phyloP scores from a whole-genome alignment of 805 yeast genomes.

The Yarrowia sp. region DNA sequence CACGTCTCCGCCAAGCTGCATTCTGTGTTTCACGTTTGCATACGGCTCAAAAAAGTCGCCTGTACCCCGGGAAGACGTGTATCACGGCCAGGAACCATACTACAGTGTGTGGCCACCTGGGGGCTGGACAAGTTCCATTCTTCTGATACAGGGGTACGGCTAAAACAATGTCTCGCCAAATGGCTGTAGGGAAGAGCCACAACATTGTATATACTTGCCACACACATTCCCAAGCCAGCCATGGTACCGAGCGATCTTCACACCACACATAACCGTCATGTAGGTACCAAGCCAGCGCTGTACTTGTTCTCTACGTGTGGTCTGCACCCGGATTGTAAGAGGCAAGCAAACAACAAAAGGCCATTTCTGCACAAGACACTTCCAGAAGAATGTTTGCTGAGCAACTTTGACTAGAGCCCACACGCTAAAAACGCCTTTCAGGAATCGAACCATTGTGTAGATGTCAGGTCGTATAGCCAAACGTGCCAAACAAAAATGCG shows the following conservation, averaged over 20 bases:
- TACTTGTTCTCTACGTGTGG: conserved; percentile 1
- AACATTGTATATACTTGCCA: too few species aligned
- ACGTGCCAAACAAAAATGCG: too few species aligned
- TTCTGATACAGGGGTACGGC: conserved; percentile 24
- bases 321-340: background rate
- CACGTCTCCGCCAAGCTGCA: conserved; percentile 20
- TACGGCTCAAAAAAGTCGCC: conserved; percentile 18
- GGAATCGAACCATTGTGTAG: background rate
- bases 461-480: too few species aligned
- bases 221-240: too few species aligned
- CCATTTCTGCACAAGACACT: conserved; percentile 2
- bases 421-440: too few species aligned
- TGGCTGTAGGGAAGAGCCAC: too few species aligned
- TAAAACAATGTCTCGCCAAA: background rate
- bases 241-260: background rate
- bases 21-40: conserved; percentile 22
- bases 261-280: conserved; percentile 18
- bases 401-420: background rate
- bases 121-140: too few species aligned
- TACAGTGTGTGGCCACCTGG: background rate
- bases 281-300: conserved; percentile 9
- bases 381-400: conserved; percentile 2
- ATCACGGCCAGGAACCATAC: background rate
- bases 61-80: conserved; percentile 17
- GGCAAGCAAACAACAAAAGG: conserved; percentile 1